Evolutionary conservation across 176 grass and related monocot genomes (phyloP), one percentile per base, ranked within the genome.

Genomic region (Canna indica): DNA sequence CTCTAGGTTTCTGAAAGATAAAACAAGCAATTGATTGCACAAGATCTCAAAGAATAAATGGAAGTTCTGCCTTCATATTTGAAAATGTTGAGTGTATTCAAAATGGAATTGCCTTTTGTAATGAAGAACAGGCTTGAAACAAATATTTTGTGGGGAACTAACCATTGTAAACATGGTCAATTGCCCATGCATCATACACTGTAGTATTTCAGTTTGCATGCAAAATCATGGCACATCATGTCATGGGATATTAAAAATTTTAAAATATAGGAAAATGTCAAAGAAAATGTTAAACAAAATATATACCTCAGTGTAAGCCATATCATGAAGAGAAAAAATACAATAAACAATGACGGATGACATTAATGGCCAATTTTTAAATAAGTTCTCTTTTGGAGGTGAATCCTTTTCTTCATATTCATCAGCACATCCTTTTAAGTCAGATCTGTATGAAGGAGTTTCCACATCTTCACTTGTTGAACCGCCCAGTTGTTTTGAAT

Each of bases 261-360:
- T 6, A 36, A 64, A 65, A 36, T 1, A n/a, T 7, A 66, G 17
- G 7, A 65, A 24, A 36, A 18, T 32, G 7, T 25, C 33, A 17
- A 29, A 62, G n/a, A 38, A 9, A 38, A 38, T 66, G 18, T 15
- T n/a, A 9, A 36, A 38, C 13, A 39, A 27, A 5, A 73, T 24
- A 22, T 41, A 59, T 29, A 97, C 93, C 88, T 92, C 88, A 70
- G 84, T 75, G 77, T 97, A 97, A 73, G 93, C 88, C 75, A 91
- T 80, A 36, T 97, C 93, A 72, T 90, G 88, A 74, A 97, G 82
- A 74, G 88, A 92, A 77, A 92, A 91, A 77, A 97, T 77, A 68
- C 93, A 97, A 79, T 92, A 97, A 36, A 87, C 64, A 47, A 85
- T 75, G 45, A 90, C 85, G 13, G 87, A 90, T 41, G 93, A 90